Percentiles rank a stretch among this genome's conserved stretches.
Conservation (phyloP, 345 rosid genomes). For the Brassica rapa region DNA sequence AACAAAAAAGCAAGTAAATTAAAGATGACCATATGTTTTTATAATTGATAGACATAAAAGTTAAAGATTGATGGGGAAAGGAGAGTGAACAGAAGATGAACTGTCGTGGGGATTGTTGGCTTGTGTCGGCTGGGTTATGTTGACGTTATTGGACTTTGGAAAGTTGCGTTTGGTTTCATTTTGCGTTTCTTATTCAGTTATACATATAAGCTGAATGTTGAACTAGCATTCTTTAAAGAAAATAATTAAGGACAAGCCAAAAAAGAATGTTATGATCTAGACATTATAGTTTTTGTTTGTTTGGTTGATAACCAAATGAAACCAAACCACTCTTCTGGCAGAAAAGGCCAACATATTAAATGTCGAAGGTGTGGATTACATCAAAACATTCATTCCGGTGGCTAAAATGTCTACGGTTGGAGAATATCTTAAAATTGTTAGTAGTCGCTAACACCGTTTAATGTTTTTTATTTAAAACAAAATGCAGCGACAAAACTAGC, state of each 20-base stretch:
- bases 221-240: neutral
- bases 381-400: neutral
- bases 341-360: neutral
- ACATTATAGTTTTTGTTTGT: neutral
- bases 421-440: neutral
- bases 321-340: neutral
- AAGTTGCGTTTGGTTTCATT: slow-evolving; percentile 28
- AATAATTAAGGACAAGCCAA: neutral
- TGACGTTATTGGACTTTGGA: slow-evolving; percentile 24
- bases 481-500: neutral
- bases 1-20: slow-evolving; percentile 33
- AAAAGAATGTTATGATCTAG: slow-evolving; percentile 20
- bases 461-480: too few relatives aligned
- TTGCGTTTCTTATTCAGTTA: slow-evolving; percentile 15
- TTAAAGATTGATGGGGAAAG: slow-evolving; percentile 31
- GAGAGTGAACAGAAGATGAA: slow-evolving; percentile 28
- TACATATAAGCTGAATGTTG: neutral
- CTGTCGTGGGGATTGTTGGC: slow-evolving; percentile 31
- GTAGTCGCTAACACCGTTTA: neutral
- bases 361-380: slow-evolving; percentile 1
- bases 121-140: slow-evolving; percentile 29
- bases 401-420: neutral
- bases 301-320: neutral
- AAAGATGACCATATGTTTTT: slow-evolving; percentile 20
- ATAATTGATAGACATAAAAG: slow-evolving; percentile 33